phyloP scores from a whole-genome alignment of 768 basidiomycete species.

The Collybia sordida region DNA sequence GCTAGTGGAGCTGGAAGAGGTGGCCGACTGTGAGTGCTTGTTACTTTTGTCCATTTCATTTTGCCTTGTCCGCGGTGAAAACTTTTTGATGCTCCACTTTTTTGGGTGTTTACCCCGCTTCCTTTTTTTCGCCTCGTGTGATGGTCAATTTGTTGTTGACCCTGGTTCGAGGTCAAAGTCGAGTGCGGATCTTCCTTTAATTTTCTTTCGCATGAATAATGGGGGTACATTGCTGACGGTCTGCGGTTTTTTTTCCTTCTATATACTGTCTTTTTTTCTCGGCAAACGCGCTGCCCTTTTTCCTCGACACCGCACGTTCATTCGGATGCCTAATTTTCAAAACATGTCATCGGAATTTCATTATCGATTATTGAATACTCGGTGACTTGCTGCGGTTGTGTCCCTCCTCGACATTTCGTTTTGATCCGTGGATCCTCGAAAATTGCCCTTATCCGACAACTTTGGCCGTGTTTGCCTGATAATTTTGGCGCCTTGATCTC shows the following conservation, averaged over 20 bases:
- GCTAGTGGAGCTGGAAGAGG: constrained; percentile 26
- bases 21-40: constrained; percentile 36
- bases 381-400: too few species aligned
- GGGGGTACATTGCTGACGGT: constrained; percentile 12
- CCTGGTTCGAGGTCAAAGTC: too few species aligned
- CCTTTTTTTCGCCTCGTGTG: background rate
- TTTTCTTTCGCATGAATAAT: background rate
- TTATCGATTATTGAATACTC: too few species aligned
- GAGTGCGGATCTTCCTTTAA: background rate
- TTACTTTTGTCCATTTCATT: constrained; percentile 3
- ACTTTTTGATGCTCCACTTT: too few species aligned
- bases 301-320: too few species aligned
- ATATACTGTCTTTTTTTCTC: constrained; percentile 4
- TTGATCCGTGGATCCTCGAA: background rate
- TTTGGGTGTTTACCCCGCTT: too few species aligned
- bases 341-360: too few species aligned
- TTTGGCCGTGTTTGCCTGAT: too few species aligned
- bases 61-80: background rate
- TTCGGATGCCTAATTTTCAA: background rate
- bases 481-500: too few species aligned
- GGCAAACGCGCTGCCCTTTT: background rate
- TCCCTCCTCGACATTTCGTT: background rate
- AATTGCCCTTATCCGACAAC: too few species aligned
- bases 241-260: constrained; percentile 3
- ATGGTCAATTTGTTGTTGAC: background rate